phyloP scores from a whole-genome alignment of 208 protist genomes.

The Trichomonas gallinae region DNA sequence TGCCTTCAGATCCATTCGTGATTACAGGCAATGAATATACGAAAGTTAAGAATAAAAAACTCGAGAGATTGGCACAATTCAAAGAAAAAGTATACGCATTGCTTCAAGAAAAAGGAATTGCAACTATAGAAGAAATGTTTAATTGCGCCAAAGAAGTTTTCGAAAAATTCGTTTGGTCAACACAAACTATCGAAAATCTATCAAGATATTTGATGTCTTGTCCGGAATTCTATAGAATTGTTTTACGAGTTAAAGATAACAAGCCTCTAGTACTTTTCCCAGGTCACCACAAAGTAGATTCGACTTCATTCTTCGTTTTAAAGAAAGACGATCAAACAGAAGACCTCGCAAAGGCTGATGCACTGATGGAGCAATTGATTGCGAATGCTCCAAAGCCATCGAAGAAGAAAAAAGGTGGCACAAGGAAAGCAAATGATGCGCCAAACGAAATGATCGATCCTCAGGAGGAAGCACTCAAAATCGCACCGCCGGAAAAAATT shows the following conservation, averaged over 20 bases:
- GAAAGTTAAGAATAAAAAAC: neutral
- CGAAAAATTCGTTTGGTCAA: neutral
- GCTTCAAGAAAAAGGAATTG: neutral
- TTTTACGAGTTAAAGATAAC: neutral
- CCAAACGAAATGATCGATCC: neutral
- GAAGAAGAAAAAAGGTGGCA: neutral
- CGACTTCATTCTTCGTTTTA: neutral
- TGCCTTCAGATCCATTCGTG: neutral
- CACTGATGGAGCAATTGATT: neutral
- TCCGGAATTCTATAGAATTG: neutral
- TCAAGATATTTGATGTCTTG: neutral
- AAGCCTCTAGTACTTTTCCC: neutral
- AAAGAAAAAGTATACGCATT: neutral
- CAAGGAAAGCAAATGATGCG: neutral
- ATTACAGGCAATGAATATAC: neutral
- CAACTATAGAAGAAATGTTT: neutral
- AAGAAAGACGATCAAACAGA: neutral
- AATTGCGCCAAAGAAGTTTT: neutral
- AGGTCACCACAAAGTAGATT: neutral
- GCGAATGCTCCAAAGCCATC: neutral
- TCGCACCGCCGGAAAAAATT: neutral
- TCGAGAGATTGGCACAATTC: neutral
- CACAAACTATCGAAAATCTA: neutral
- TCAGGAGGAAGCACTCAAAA: neutral
- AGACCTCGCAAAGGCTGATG: neutral